Base-by-base conservation (phyloP, 2,329 filamentous ascomycete species). In the Penicillium thymicola region DNA sequence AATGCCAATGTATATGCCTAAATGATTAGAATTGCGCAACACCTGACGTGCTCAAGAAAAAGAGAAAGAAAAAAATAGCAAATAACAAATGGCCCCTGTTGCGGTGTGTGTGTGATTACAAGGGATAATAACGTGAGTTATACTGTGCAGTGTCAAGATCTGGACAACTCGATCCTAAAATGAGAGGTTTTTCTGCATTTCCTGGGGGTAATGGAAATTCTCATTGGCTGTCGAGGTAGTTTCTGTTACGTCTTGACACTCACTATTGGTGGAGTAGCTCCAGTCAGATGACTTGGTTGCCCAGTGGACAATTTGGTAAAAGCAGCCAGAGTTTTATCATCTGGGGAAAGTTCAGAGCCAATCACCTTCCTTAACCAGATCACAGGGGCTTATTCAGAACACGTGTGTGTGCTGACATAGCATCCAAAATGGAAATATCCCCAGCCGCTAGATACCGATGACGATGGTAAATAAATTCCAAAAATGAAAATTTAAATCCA, bases 221-320 rank as follows among this genome's bases (percentile, higher is more conserved):
- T 64, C 44, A 74, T 74, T 75, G 72, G 72, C 41, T 47, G 21
- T 2, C 1, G 1, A 5, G 14, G n/a, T 38, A 54, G 63, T 74
- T 75, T 74, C 68, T 71, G 59, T 75, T 75, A 75, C 72, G 72
- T 74, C 64, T 68, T 52, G 63, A 59, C 59, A 62, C 59, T 51
- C 44, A 54, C 34, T 32, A 63, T 52, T 63, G 64, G 57, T 56
- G 48, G 45, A 42, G 54, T 27, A 47, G 47, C 44, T 23, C 54
- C 42, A 59, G 68, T 73, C 71, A 74, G 69, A 71, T 73, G 71
- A 74, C 66, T 53, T 52, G 49, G 42, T 46, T 54, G 30, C 30
- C 40, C 47, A 18, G 43, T n/a, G 41, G 54, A 46, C 41, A 21
- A 36, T 36, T n/a, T 28, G 4, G 13, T 57, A 56, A 66, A 64